Evolutionary conservation across 768 basidiomycete genomes (phyloP), one percentile per base, ranked within the genome.

Genomic region (Omphalotus guepiniiformis): DNA sequence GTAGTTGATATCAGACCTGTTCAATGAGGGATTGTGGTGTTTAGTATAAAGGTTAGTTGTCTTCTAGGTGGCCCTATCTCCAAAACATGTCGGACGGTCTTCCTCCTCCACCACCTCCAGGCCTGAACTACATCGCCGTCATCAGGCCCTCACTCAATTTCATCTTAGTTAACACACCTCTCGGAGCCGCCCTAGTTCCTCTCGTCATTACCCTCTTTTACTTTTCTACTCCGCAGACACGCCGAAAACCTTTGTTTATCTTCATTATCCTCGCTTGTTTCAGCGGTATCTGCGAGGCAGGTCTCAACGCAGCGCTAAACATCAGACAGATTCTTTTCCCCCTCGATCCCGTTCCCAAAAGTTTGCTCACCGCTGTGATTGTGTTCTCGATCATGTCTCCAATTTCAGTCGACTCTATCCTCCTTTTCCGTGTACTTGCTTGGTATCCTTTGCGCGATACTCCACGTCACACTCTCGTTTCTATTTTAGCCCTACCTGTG

Each of bases 391-490:
- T 61, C 7, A 50, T 62, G 39, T 59, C 64, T 1, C 69, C 69
- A 12, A 39, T 68, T 1, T 55, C 70, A 36, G 59, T 69, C 18
- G 70, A 73, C 49, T 62, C 59, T 11, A 64, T 73, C 30, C 63
- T 73, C 6, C 34, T 69, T 15, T 54, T 70, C 42, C 61, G 71
- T 0, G 58, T 73, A 9, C 46, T 62, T 22, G 63, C 65, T 3
- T 63, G 71, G 4, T 71, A 63, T 46, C 68, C 70, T 1, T 51
- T 55, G 1, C 43, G 42, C 3, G 30, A 42, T 2, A 60, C 61
- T 0, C 48, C 59, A 2, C 49, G 23, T 32, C 38, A 28, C 7
- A 53, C 35, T 1, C 35, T 60, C 6, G 19, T 56, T 7, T 37
- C 44, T 8, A 55, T 72, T 3, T 57, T 67, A 9, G 52, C 52